phyloP scores from a whole-genome alignment of 2,329 filamentous ascomycete genomes.

The Curvularia hawaiiensis region DNA sequence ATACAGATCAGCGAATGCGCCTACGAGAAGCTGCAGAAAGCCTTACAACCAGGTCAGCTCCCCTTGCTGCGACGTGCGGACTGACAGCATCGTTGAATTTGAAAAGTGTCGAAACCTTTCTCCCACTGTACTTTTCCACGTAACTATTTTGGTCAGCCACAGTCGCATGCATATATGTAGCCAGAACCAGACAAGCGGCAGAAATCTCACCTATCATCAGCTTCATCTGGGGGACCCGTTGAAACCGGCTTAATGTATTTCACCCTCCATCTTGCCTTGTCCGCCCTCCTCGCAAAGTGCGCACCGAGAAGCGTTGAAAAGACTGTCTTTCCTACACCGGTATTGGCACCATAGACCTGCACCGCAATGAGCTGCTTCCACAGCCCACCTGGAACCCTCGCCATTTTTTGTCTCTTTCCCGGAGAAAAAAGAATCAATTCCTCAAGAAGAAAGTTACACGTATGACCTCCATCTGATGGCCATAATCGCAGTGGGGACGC shows the following conservation, averaged over 20 bases:
- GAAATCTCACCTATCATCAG: constrained; percentile 66
- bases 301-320: constrained; percentile 74
- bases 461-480: neutral
- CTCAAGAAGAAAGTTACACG: constrained; percentile 3
- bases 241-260: constrained; percentile 82
- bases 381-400: constrained; percentile 62
- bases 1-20: constrained; percentile 8
- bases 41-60: constrained; percentile 26
- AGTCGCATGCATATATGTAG: neutral
- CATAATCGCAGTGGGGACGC: constrained; percentile 1
- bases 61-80: constrained; percentile 72
- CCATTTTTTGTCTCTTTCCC: constrained; percentile 31
- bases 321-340: constrained; percentile 84
- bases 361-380: constrained; percentile 72
- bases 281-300: constrained; percentile 47
- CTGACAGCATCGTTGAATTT: constrained; percentile 77
- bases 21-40: neutral
- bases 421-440: neutral
- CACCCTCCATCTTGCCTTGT: constrained; percentile 47
- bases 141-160: constrained; percentile 56
- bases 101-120: constrained; percentile 65
- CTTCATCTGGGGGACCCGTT: constrained; percentile 71
- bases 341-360: constrained; percentile 84
- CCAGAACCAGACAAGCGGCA: neutral
- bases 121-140: constrained; percentile 63